Conservation (phyloP, 305 asterid species). For the Fraxinus dipetala region DNA sequence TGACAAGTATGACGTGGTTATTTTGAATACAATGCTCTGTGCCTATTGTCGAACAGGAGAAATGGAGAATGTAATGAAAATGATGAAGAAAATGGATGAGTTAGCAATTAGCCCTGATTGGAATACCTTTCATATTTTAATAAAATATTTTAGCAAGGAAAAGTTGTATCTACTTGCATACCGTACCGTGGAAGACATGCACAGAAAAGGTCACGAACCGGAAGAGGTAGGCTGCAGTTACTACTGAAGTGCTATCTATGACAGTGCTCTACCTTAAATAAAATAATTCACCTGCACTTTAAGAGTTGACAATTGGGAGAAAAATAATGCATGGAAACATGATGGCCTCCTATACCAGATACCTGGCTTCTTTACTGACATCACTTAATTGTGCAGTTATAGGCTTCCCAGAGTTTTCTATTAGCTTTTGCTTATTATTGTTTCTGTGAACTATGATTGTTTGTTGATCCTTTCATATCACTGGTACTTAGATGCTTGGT, state of each 20-base stretch:
- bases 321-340: slow-evolving; percentile 16
- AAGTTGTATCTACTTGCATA: slow-evolving; percentile 71
- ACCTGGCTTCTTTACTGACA: neutral
- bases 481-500: neutral
- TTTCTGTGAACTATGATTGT: slow-evolving; percentile 8
- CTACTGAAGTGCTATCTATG: neutral
- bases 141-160: slow-evolving; percentile 86
- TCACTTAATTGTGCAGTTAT: slow-evolving; percentile 3
- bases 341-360: slow-evolving; percentile 9
- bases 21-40: slow-evolving; percentile 81
- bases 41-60: slow-evolving; percentile 91
- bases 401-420: neutral
- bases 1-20: slow-evolving; percentile 83
- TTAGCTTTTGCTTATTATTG: slow-evolving; percentile 10
- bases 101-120: slow-evolving; percentile 75
- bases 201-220: slow-evolving; percentile 73
- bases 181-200: slow-evolving; percentile 89
- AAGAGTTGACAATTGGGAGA: slow-evolving; percentile 5
- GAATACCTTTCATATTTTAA: slow-evolving; percentile 75
- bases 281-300: neutral
- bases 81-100: slow-evolving; percentile 93
- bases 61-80: slow-evolving; percentile 91
- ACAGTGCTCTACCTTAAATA: neutral
- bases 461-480: slow-evolving; percentile 6
- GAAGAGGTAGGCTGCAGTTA: slow-evolving; percentile 57